Base-by-base conservation (phyloP, 495 filamentous ascomycete species). In the Rhizodiscina lignyota region DNA sequence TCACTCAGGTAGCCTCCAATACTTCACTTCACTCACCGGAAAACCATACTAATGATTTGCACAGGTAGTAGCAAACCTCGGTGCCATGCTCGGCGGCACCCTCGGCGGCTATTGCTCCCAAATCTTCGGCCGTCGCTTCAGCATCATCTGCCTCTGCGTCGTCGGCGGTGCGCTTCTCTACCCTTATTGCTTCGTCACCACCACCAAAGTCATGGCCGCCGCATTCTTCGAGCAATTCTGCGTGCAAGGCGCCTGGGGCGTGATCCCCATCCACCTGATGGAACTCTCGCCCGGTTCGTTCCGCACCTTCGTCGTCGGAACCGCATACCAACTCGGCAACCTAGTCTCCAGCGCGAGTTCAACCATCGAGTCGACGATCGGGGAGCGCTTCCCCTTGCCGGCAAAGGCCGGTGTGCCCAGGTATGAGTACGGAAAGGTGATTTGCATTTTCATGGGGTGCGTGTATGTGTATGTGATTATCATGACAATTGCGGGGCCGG, bases 141-240 rank as follows among this genome's bases (percentile, higher is more conserved):
- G 67, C 32, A 86, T 89, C 50, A 78, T 89, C 38, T 59, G 74
- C 41, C 79, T 83, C 54, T 72, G 63, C 52, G 64, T 89, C 37
- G 46, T 86, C 30, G 83, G 83, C 30, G 83, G 77, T 16, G 79
- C 79, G 1, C 56, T 89, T 2, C 61, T 92, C 11, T 87, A 87
- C 51, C 83, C 82, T 0, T 89, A 89, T 60, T 75, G 72, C 1
- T 86, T 82, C 45, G 64, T 74, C n/a, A 51, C 55, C 0, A 64
- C 53, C 48, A 54, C 67, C 5, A 47, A 49, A 3, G 63, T 89
- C 47, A 85, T 84, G 33, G 83, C 82, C 0, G 72, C 78, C 0
- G 83, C 82, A n/a, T 92, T 85, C 57, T 89, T 89, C 51, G 77
- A 87, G 57, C 83, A 89, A 52, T 87, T 92, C 56, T 83, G 77